phyloP scores from a whole-genome alignment of 805 yeast genomes.

The Sungouiozyma intestinalis region DNA sequence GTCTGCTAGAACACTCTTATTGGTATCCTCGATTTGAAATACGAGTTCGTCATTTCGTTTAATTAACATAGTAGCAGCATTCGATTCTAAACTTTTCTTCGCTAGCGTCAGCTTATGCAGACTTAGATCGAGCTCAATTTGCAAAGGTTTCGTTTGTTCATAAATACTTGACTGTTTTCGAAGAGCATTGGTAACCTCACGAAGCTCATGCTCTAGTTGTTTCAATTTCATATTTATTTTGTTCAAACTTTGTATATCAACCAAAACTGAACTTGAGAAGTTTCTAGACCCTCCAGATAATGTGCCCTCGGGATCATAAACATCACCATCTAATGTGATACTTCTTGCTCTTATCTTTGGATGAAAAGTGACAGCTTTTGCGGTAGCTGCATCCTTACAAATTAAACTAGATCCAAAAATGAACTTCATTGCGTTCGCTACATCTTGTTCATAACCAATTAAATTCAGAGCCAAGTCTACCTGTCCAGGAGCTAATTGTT shows the following conservation, averaged over 20 bases:
- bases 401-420: conserved; percentile 86
- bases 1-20: conserved; percentile 15
- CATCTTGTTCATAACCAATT: conserved; percentile 61
- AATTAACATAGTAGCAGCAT: conserved; percentile 47
- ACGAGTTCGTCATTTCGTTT: conserved; percentile 38
- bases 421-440: conserved; percentile 74
- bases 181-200: conserved; percentile 32
- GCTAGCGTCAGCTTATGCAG: conserved; percentile 50
- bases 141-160: conserved; percentile 42
- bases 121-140: conserved; percentile 46
- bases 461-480: conserved; percentile 86
- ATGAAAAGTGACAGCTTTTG: conserved; percentile 79
- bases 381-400: conserved; percentile 80
- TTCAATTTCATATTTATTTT: conserved; percentile 31
- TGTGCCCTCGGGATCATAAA: conserved; percentile 93
- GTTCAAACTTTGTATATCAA: conserved; percentile 59
- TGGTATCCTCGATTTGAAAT: conserved; percentile 16
- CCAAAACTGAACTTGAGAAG: conserved; percentile 44
- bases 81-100: conserved; percentile 43
- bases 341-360: conserved; percentile 71
- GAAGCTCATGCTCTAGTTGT: conserved; percentile 35
- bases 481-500: conserved; percentile 65
- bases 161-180: conserved; percentile 34
- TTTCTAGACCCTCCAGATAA: conserved; percentile 89
- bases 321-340: conserved; percentile 86